Base-by-base conservation (phyloP, 495 filamentous ascomycete species). In the Penicillium cosmopolitanum region DNA sequence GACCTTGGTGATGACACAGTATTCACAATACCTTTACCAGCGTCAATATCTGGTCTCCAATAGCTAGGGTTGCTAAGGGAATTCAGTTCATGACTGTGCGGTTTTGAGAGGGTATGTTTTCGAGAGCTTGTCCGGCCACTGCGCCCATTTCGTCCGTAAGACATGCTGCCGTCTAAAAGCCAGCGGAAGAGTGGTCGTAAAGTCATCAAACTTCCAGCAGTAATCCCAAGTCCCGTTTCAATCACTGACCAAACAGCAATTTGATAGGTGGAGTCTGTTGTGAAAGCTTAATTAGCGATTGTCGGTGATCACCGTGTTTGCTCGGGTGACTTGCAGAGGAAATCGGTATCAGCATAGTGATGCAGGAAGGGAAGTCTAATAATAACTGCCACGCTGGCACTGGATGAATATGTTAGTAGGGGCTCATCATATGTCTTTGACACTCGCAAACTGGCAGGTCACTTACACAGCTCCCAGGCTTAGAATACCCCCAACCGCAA, bases 121-220 rank as follows among this genome's bases (percentile, higher is more conserved):
- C 23, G 44, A 12, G 51, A 36, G 23, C 13, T 5, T 19, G 5
- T 53, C 16, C 21, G 35, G n/a, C 12, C 10, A n/a, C 16, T 38
- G 16, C n/a, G 31, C n/a, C 5, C 23, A 19, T 53, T 16, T 36
- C 50, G 28, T 34, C n/a, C 19, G n/a, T 53, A 53, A 8, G 10
- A 21, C 3, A n/a, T 4, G 10, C 33, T 50, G 36, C 51, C 56
- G n/a, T 66, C 69, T 5, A 60, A 50, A 16, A 67, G 51, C 58
- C 59, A 64, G 56, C 69, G 67, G 48, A 82, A 70, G 0, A 78
- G 51, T 5, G 76, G 75, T 8, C 75, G 73, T 18, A 77, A 65
- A 13, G 70, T 74, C 18, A 74, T 64, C n/a, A 79, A 71, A 43
- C 75, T 74, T 16, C 72, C 74, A 13, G 73, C 72, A 10, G 68